Evolutionary conservation across 768 basidiomycete genomes (phyloP), one percentile per base, ranked within the genome.

Genomic region (Rhizopogon roseolus): DNA sequence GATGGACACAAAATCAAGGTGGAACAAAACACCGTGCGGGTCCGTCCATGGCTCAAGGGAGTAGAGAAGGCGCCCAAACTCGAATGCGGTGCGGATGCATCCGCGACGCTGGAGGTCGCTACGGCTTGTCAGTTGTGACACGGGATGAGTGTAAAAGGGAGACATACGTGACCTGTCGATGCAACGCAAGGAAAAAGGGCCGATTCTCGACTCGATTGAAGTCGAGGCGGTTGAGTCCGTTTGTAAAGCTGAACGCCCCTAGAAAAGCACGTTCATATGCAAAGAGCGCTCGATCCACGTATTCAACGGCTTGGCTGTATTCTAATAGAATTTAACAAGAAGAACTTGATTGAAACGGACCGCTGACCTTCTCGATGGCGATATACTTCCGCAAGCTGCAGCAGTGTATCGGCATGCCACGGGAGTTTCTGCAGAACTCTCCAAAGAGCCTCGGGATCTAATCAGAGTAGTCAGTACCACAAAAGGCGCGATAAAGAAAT

Each of bases 151-250:
- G 54, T 7, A 54, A 13, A 22, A 28, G n/a, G 11, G 36, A 17
- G 34, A 55, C 87, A 57, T 67, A 93, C 88, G 83, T 80, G 2
- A 94, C 79, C 62, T 91, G 86, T 53, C 93, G 79, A 60, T 93
- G 90, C 1, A 97, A 57, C 1, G 90, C 93, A 6, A 96, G 81
- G 73, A 88, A 98, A 69, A 99, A 90, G 0, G 93, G 90, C 39
- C 96, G 77, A 61, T 96, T 98, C 69, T 98, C 95, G 10, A 97
- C 89, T 11, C 72, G 78, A 57, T 91, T 85, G 65, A 98, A 99
- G 63, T 96, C 93, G 2, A 99, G 80, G 10, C 95, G 81, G 56
- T 88, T 89, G 2, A 78, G 70, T 7, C 95, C 96, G 36, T 72
- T 82, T 1, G 91, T 85, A 68, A 97, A 86, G 59, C 81, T 91